Percentiles rank a stretch among this genome's conserved stretches.
phyloP scores from a whole-genome alignment of 2,329 filamentous ascomycete species.

The Talaromyces sp. region DNA sequence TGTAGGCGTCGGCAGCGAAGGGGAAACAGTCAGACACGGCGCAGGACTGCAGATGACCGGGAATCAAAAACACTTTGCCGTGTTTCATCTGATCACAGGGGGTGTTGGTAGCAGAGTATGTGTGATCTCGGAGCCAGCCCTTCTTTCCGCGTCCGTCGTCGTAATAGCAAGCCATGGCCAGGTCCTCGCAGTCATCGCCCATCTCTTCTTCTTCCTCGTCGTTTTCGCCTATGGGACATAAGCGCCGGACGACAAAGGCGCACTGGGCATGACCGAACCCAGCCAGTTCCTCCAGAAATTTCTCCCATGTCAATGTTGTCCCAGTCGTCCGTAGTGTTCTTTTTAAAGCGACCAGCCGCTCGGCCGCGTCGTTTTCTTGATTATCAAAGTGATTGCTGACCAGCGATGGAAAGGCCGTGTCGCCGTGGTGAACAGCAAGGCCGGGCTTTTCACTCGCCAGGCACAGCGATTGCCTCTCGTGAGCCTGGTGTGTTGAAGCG shows the following conservation, averaged over 20 bases:
- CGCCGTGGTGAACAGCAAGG: constrained; percentile 19
- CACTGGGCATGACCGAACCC: constrained; percentile 62
- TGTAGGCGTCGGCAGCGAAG: constrained; percentile 61
- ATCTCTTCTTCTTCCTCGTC: constrained; percentile 55
- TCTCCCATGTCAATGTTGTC: constrained; percentile 59
- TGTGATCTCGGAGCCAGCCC: constrained; percentile 55
- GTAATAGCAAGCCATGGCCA: constrained; percentile 64
- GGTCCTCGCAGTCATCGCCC: constrained; percentile 58
- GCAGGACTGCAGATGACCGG: constrained; percentile 56
- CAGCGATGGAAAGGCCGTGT: constrained; percentile 20
- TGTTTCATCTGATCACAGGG: constrained; percentile 67
- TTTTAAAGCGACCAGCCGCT: constrained; percentile 59
- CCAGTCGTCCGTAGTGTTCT: constrained; percentile 48
- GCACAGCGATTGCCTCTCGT: constrained; percentile 19
- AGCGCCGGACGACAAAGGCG: constrained; percentile 54
- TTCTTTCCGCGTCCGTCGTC: constrained; percentile 54
- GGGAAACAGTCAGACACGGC: constrained; percentile 53
- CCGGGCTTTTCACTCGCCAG: constrained; percentile 20
- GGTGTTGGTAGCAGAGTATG: constrained; percentile 61
- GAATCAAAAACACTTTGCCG: constrained; percentile 66
- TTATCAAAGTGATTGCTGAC: constrained; percentile 27
- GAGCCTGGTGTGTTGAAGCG: constrained; percentile 8
- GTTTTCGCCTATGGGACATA: constrained; percentile 35
- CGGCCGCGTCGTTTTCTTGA: constrained; percentile 40
- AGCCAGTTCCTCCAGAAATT: constrained; percentile 61